Evolutionary conservation across 2,329 filamentous ascomycete genomes (phyloP), one percentile per base, ranked within the genome.

Genomic region (Triangularia verruculosa): DNA sequence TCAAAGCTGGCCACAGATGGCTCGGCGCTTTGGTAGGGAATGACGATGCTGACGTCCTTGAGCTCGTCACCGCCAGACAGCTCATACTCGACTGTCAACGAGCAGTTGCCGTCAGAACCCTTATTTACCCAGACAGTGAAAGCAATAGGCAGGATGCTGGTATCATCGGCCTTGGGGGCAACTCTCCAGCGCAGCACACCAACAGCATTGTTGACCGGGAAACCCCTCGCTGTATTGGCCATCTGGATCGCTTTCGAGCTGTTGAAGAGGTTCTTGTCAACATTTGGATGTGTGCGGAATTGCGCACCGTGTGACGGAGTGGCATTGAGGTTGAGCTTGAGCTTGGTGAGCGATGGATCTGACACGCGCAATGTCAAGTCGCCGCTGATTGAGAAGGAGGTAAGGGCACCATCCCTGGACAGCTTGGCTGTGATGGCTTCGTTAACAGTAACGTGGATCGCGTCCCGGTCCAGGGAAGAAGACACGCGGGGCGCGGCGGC

Each of bases 51-150:
- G 55, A 98, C 94, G 73, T 98, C 93, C 67, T 88, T 89, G 64
- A 99, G 81, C 12, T 86, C 78, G 69, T 94, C 91, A 1, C 87
- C 83, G 59, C 93, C 91, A 0, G 91, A 94, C 64, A 97, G 85
- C 77, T 99, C 95, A 75, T 98, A 99, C 78, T 98, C 95, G 32
- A 98, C 86, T 1, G 94, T 99, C 73, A 99, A 87, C 68, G 91
- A 96, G 77, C 89, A 96, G 72, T 89, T 93, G 74, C 88, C 87
- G 55, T 89, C 86, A 22, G 87, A 85, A 56, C 91, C 90, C 77
- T 93, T 93, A 78, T 97, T 97, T 65, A 96, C 92, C 95, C 95
- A 99, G 39, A 97, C 94, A 1, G 93, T 97, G 77, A 99, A 98
- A 39, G 91, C 95, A 72, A 99, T 95, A 7, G 95, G 95, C 39